phyloP scores from a whole-genome alignment of 164 flowering plant species.

The Buxus sempervirens region DNA sequence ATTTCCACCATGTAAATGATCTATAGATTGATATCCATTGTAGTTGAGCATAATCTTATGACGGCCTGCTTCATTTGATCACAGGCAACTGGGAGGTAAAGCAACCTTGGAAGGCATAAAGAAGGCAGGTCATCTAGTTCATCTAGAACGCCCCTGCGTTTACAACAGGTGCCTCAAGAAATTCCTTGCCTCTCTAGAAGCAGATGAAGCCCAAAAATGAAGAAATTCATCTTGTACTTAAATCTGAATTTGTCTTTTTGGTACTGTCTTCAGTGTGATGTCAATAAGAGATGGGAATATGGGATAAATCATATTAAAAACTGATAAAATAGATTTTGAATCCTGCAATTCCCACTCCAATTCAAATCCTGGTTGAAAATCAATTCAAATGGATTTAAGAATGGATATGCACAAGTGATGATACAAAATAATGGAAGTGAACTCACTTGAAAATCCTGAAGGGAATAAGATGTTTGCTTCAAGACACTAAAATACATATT shows the following conservation, averaged over 20 bases:
- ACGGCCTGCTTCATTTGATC: constrained; percentile 4
- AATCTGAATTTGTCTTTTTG: not conserved
- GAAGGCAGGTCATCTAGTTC: constrained; percentile 93
- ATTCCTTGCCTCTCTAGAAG: constrained; percentile 54
- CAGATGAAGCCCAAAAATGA: constrained; percentile 16
- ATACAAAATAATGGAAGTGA: not conserved
- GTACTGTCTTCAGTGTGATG: not conserved
- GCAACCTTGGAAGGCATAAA: constrained; percentile 56
- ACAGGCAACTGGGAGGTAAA: constrained; percentile 79
- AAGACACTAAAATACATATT: not conserved
- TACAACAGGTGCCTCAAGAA: constrained; percentile 71
- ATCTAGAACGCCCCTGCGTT: constrained; percentile 84
- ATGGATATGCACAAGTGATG: no score
- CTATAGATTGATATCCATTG: no score
- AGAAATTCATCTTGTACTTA: not conserved
- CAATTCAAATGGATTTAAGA: no score
- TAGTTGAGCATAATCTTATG: no score
- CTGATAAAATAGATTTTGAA: no score
- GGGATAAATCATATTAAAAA: no score
- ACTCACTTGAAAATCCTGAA: not conserved
- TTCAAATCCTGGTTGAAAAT: no score
- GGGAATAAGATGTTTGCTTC: not conserved
- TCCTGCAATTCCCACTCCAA: not conserved
- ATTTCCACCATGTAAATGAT: no score
- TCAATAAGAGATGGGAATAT: not conserved